phyloP scores from a whole-genome alignment of 2,329 filamentous ascomycete genomes.

The Arachnopeziza araneosa region DNA sequence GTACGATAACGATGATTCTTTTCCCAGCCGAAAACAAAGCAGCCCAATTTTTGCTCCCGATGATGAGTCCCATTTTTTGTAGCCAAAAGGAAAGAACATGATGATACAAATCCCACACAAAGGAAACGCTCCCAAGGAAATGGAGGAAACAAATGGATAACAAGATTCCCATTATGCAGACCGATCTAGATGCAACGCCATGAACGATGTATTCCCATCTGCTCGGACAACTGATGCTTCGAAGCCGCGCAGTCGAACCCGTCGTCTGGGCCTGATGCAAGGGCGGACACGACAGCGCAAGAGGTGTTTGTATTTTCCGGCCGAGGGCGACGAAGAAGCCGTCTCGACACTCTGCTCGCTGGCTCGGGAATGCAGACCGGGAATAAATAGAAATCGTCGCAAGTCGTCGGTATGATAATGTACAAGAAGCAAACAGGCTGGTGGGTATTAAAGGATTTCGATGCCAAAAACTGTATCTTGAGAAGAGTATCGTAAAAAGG shows the following conservation, averaged over 20 bases:
- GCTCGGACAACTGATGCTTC: neutral
- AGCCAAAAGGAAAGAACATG: neutral
- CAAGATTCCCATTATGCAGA: neutral
- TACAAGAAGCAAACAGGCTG: slow-evolving; percentile 7
- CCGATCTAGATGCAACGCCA: slow-evolving; percentile 12
- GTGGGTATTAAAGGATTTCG: slow-evolving; percentile 16
- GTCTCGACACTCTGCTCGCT: slow-evolving; percentile 6
- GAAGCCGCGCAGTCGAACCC: slow-evolving; percentile 17
- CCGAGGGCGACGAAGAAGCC: neutral
- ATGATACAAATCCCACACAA: neutral
- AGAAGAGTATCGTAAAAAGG: slow-evolving; percentile 9
- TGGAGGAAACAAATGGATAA: slow-evolving; percentile 1
- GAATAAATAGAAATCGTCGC: slow-evolving; percentile 26
- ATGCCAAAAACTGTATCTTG: slow-evolving; percentile 13
- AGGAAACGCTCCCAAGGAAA: slow-evolving; percentile 1
- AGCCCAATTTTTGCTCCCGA: neutral
- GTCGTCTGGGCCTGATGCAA: slow-evolving; percentile 6
- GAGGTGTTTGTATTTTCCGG: neutral
- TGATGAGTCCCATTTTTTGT: slow-evolving; percentile 2
- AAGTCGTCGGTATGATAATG: slow-evolving; percentile 21
- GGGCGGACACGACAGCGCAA: slow-evolving; percentile 1
- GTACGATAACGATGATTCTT: neutral
- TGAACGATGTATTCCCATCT: neutral
- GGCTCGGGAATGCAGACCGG: slow-evolving; percentile 17
- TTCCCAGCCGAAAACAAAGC: neutral